Evolutionary conservation across 163 green algal species (phyloP).

Genomic region (Trebouxia gelatinosa): DNA sequence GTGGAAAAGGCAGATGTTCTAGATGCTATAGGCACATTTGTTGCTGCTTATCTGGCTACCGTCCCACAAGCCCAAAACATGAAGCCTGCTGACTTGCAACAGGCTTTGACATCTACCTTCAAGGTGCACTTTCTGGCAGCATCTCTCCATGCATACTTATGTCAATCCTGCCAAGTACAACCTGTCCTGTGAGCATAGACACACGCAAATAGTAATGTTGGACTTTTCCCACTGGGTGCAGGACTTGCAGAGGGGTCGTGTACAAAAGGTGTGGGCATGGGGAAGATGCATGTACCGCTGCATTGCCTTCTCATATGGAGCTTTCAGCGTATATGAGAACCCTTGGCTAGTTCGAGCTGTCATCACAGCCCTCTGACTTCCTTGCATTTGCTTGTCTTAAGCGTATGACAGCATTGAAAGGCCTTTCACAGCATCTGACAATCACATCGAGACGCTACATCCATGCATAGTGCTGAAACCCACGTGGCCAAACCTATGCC

Average conservation of each 20-base stretch:
- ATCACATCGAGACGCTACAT: too few relatives aligned
- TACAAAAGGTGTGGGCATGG: conserved; percentile 50
- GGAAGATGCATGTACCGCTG: conserved; percentile 47
- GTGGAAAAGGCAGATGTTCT: conserved; percentile 56
- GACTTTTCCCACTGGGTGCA: conserved; percentile 7
- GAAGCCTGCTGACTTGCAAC: conserved; percentile 54
- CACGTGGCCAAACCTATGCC: too few relatives aligned
- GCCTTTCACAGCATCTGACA: too few relatives aligned
- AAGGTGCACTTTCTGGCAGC: conserved; percentile 28
- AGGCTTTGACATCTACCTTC: conserved; percentile 39
- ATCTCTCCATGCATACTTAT: too few relatives aligned
- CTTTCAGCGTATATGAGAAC: conserved; percentile 59
- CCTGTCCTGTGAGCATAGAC: neutral
- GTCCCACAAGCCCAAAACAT: conserved; percentile 51
- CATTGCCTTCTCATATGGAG: conserved; percentile 50
- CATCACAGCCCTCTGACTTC: conserved; percentile 54
- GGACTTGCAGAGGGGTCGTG: conserved; percentile 49
- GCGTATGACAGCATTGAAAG: too few relatives aligned
- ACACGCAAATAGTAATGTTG: neutral
- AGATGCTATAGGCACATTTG: conserved; percentile 50
- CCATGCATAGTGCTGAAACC: too few relatives aligned
- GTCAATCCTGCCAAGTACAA: neutral
- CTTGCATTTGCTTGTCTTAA: too few relatives aligned
- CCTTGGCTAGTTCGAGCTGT: conserved; percentile 60
- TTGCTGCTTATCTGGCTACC: conserved; percentile 58